These are phyloP conservation scores for Russula earlei DNA, from an alignment of 768 basidiomycete species.

Conservation along the genomic window DNA sequence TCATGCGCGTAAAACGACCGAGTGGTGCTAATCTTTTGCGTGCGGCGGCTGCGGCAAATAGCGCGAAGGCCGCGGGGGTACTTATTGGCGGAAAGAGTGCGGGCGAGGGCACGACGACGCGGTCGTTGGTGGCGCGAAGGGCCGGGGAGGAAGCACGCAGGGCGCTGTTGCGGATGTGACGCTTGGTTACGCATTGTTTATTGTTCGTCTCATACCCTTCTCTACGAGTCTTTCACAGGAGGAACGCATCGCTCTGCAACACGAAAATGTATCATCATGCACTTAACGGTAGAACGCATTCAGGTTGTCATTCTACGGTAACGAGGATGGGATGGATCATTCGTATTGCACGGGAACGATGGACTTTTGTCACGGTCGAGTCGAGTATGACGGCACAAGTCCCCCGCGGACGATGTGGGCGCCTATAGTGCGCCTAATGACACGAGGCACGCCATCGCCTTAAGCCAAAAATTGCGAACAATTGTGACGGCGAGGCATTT, in stretches of 20 bases:
- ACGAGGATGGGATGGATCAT: too few species aligned
- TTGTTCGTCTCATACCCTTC: neutral
- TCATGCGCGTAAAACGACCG: conserved; percentile 30
- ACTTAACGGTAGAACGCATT: neutral
- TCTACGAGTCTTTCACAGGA: too few species aligned
- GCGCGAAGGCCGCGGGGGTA: conserved; percentile 29
- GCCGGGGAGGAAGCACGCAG: conserved; percentile 46
- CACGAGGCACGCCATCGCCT: neutral
- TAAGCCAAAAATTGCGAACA: conserved; percentile 15
- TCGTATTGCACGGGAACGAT: too few species aligned
- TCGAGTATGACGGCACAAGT: too few species aligned
- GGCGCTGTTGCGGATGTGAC: conserved; percentile 32
- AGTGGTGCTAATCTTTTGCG: conserved; percentile 48
- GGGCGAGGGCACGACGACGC: neutral
- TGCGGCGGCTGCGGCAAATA: conserved; percentile 49
- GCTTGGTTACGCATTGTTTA: neutral
- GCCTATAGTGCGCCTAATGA: neutral
- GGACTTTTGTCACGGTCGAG: too few species aligned
- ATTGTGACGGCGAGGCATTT: neutral
- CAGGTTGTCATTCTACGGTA: neutral
- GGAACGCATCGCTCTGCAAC: neutral
- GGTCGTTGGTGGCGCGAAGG: conserved; percentile 31
- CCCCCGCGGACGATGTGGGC: neutral
- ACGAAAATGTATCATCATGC: neutral
- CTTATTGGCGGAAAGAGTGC: neutral